Evolutionary conservation across 2,329 filamentous ascomycete species (phyloP), one percentile per base, ranked within the genome.

Genomic region (Neonectria faginata): DNA sequence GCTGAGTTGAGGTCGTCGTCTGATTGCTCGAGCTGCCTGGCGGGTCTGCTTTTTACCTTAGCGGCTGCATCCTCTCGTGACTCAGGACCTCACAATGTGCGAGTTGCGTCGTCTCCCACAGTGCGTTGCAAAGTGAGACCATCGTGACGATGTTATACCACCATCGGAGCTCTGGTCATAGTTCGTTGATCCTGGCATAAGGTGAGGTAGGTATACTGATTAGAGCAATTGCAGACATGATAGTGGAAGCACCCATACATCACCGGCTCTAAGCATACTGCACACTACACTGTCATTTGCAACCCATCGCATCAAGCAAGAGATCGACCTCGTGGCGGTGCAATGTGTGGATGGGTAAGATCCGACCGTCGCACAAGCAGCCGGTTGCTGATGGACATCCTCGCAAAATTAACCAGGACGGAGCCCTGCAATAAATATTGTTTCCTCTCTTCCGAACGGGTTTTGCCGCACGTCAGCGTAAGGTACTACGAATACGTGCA

Each of bases 31-130:
- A 61, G 65, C 42, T 65, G 64, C 57, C 53, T 29, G 48, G 69
- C 69, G 70, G 70, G 70, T 70, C 70, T 65, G 60, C 60, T 61
- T 65, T 59, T 60, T 41, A 50, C 65, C 51, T 67, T 73, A 73
- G 70, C 70, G 70, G 55, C 61, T 68, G 52, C 62, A 60, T 39
- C 42, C 45, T 53, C 56, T 60, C 53, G 62, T 60, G 62, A 64
- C 57, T 64, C 57, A 64, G 57, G 57, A 57, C 60, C 33, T 66
- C 42, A 48, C 64, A 73, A 64, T 64, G 61, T 64, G 61, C 61
- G 61, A 64, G 57, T 56, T 48, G 36, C 20, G 29, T 41, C 25
- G 18, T 39, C 27, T 44, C 20, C 14, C 56, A 64, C 61, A 52
- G 61, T 64, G 61, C 61, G 51, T 48, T 55, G 60, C 39, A 41